Percentiles rank a stretch among this genome's conserved stretches.
Conservation (phyloP, 1,139 yeast genomes). For the Yamadazyma sp. region DNA sequence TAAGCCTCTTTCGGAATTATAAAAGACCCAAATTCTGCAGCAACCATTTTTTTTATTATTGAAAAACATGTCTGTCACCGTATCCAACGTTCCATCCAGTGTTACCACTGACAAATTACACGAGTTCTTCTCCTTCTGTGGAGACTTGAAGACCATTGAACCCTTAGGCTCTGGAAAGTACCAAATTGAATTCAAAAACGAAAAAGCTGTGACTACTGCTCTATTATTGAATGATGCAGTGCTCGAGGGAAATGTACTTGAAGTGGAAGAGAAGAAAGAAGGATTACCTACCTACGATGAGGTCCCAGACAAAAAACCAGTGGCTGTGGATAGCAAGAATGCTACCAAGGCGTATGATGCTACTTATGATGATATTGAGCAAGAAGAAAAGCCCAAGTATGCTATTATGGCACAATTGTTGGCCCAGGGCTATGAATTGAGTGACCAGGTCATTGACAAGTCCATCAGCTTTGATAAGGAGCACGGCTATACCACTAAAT, state of each 20-base stretch:
- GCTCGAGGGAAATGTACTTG: conserved; percentile 56
- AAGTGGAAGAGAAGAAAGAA: conserved; percentile 36
- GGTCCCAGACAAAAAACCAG: conserved; percentile 8
- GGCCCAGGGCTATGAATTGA: conserved; percentile 66
- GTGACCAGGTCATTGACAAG: conserved; percentile 61
- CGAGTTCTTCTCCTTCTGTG: conserved; percentile 78
- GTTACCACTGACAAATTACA: conserved; percentile 56
- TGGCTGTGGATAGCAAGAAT: conserved; percentile 22
- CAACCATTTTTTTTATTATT: not conserved
- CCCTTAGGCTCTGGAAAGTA: conserved; percentile 26
- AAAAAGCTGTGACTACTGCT: conserved; percentile 73
- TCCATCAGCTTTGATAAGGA: conserved; percentile 64
- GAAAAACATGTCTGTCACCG: conserved; percentile 14
- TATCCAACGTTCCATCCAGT: conserved; percentile 41
- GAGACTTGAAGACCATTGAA: conserved; percentile 54
- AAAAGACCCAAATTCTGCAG: not conserved
- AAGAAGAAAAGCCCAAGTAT: conserved; percentile 76
- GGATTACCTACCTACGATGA: conserved; percentile 12
- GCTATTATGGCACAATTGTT: conserved; percentile 76
- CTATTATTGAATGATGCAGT: conserved; percentile 72
- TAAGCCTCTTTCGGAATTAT: conserved; percentile 1
- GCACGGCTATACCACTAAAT: conserved; percentile 59
- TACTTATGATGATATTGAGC: conserved; percentile 55
- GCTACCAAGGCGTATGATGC: conserved; percentile 29
- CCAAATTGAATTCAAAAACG: conserved; percentile 54